phyloP scores from a whole-genome alignment of 225 moss, liverwort and hornwort genomes.

The Sphagnum contortum region DNA sequence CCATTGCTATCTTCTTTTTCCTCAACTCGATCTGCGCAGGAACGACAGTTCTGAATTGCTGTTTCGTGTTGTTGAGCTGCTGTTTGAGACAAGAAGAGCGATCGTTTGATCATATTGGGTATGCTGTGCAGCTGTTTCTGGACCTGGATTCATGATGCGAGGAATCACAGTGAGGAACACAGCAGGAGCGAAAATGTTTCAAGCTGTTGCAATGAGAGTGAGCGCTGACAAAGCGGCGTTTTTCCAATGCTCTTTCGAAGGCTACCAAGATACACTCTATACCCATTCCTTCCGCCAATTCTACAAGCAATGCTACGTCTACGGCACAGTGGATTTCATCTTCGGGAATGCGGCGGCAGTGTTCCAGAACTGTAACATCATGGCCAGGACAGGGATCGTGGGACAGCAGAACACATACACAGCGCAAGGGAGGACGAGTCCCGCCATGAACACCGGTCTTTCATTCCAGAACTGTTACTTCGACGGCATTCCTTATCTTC shows the following conservation, averaged over 20 bases:
- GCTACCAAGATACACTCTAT: conserved; percentile 79
- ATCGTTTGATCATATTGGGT: too few relatives aligned
- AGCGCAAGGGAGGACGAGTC: conserved; percentile 58
- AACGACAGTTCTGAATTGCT: too few relatives aligned
- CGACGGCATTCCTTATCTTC: conserved; percentile 22
- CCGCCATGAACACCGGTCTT: conserved; percentile 51
- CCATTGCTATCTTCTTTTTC: too few relatives aligned
- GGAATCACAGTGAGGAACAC: conserved; percentile 58
- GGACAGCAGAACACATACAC: conserved; percentile 35
- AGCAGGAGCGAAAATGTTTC: conserved; percentile 39
- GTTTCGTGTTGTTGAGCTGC: too few relatives aligned
- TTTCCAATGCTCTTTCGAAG: conserved; percentile 36
- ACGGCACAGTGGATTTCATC: conserved; percentile 64
- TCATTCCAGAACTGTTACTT: conserved; percentile 71
- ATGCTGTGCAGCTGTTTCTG: conserved; percentile 27
- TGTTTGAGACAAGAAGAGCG: too few relatives aligned
- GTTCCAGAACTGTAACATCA: conserved; percentile 38
- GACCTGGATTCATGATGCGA: conserved; percentile 38
- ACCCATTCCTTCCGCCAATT: conserved; percentile 63
- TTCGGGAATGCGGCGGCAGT: conserved; percentile 57
- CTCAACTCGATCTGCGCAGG: too few relatives aligned
- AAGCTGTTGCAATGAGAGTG: conserved; percentile 62
- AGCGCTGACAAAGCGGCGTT: conserved; percentile 47
- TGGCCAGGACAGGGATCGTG: conserved; percentile 22
- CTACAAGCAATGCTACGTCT: conserved; percentile 39